Percentiles rank a stretch among this genome's conserved stretches.
Evolutionary conservation across 2,329 filamentous ascomycete species (phyloP).

Genomic region (Scolecobasidium constrictum): DNA sequence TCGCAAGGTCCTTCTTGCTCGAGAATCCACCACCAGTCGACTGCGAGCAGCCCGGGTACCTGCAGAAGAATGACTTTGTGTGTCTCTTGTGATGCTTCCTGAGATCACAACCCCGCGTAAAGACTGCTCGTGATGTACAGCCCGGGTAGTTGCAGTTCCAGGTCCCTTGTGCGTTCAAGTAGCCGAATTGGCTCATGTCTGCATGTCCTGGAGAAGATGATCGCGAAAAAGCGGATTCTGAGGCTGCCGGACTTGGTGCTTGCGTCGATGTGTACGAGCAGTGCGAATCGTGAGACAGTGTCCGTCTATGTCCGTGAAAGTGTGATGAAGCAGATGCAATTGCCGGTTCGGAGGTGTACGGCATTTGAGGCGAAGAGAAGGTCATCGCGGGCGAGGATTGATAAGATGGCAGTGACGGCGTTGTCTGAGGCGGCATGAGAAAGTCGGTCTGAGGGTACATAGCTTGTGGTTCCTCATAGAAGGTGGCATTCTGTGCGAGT

Average conservation of each 20-base stretch:
- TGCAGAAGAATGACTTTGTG: constrained; percentile 50
- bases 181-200: constrained; percentile 30
- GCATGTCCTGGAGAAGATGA: constrained; percentile 28
- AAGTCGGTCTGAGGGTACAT: not conserved
- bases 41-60: constrained; percentile 46
- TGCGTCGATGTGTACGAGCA: constrained; percentile 1
- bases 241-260: constrained; percentile 1
- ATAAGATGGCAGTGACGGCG: not conserved
- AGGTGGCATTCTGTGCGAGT: not conserved
- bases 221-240: constrained; percentile 16
- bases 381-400: not conserved
- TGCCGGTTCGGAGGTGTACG: not conserved
- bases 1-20: constrained; percentile 50
- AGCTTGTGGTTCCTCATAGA: constrained; percentile 5
- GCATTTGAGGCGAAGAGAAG: not conserved
- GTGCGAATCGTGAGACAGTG: not conserved
- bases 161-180: constrained; percentile 33
- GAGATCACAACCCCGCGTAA: constrained; percentile 49
- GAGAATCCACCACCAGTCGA: constrained; percentile 47
- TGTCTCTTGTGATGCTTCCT: constrained; percentile 54
- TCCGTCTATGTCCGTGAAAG: not conserved
- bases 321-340: not conserved
- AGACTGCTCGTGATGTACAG: constrained; percentile 47
- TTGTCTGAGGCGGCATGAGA: not conserved
- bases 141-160: constrained; percentile 50